Base-by-base conservation (phyloP, 2,329 filamentous ascomycete species). In the Penicillium vulpinum region DNA sequence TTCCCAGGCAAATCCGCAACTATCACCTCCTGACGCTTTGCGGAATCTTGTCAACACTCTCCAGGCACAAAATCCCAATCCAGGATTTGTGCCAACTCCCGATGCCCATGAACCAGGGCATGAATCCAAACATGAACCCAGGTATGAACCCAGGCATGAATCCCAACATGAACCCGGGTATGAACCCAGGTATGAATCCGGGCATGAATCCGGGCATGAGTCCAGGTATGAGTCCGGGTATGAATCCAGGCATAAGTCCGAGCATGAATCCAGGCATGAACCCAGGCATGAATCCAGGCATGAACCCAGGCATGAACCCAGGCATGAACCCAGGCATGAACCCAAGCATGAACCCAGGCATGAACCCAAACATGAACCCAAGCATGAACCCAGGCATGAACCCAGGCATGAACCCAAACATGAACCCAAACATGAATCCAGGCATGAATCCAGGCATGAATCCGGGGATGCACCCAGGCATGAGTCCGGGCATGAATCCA, bases 21-120 rank as follows among this genome's bases (percentile, higher is more conserved):
- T 85, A 53, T 78, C 78, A 28, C 82, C 85, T 3, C 74, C 77
- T 21, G 78, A 85, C 62, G 82, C 84, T n/a, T 73, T 87, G 54
- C 75, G 80, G 41, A 76, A 78, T 36, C 78, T 85, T 51, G 81
- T 83, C 51, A 74, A 71, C 40, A 76, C 74, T 43, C 76, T 78
- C 49, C 78, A 78, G 43, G 67, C 63, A 15, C 75, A 75, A 55
- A 71, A 66, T 46, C 66, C 68, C 26, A 70, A 68, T 38, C 59
- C 64, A 21, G 67, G 62, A 8, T 71, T 71, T 48, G 66, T 63
- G 52, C 62, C 65, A 31, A 58, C 58, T 7, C 68, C 69, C 10
- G n/a, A 74, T 64, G 59, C 69, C 70, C n/a, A 50, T 54, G 52
- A 54, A 54, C 13, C 51, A 22, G 3, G 36, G 35, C 16, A 49